These are phyloP conservation scores for Catenaria anguillulae DNA, from an alignment of 371 early-diverging fungal genomes.

Conservation along the genomic window DNA sequence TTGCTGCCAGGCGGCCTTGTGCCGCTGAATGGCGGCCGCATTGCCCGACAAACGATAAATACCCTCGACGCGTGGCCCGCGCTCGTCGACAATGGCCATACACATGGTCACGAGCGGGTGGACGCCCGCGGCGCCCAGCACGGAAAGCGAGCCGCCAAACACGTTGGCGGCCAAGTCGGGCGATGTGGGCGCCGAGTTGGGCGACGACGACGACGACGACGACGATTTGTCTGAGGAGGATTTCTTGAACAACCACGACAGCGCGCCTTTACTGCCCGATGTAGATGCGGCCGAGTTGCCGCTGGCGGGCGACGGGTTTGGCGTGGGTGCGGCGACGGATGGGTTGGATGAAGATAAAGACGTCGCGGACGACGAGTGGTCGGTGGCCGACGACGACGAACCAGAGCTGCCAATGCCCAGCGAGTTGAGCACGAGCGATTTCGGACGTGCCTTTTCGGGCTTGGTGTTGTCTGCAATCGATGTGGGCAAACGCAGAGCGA, in stretches of 20 bases:
- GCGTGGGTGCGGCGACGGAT: no score
- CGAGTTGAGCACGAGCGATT: no score
- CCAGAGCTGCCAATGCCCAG: no score
- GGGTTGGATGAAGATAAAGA: no score
- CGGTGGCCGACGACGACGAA: no score
- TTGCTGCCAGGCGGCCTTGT: slow-evolving; percentile 17
- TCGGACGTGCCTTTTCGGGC: no score
- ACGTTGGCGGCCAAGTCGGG: not conserved
- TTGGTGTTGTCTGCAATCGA: no score
- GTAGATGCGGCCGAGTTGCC: no score
- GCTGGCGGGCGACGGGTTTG: no score
- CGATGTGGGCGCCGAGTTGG: not conserved
- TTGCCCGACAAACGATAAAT: slow-evolving; percentile 72
- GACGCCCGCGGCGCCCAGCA: not conserved
- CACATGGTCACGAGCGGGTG: not conserved
- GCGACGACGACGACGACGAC: not conserved
- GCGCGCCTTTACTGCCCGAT: no score
- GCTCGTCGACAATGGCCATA: not conserved
- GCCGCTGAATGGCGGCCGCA: slow-evolving; percentile 49
- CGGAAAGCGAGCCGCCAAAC: not conserved
- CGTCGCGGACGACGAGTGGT: no score
- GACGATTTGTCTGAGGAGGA: not conserved
- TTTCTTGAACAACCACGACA: not conserved
- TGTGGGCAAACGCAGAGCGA: no score
- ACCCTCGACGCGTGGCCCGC: slow-evolving; percentile 22